Conservation (phyloP, 176 grass and related monocot species). For the Ampelocalamus luodianensis region DNA sequence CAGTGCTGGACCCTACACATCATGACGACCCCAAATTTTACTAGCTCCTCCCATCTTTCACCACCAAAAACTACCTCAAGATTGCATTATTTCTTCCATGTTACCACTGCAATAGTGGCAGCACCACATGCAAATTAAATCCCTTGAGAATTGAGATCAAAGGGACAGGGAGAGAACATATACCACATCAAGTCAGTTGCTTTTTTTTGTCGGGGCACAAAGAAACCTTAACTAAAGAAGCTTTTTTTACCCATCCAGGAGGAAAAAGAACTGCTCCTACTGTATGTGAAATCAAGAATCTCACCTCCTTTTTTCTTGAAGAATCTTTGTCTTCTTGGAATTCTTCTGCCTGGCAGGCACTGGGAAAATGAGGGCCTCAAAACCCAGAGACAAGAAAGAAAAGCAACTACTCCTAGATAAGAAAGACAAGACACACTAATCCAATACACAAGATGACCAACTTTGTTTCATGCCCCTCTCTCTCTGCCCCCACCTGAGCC, state of each 20-base stretch:
- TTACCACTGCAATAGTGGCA: not conserved
- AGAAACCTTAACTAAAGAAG: conserved; percentile 13
- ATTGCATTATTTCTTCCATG: conserved; percentile 33
- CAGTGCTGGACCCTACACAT: conserved; percentile 13
- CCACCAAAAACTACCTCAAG: conserved; percentile 30
- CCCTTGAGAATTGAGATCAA: conserved; percentile 16
- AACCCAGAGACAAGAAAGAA: conserved; percentile 30
- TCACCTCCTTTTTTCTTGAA: conserved; percentile 37
- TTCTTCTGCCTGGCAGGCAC: conserved; percentile 28
- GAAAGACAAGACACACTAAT: conserved; percentile 41
- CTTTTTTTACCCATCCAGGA: not conserved
- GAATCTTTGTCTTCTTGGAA: conserved; percentile 45
- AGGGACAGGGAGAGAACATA: conserved; percentile 11
- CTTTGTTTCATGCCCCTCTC: too few species aligned
- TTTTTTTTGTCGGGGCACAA: conserved; percentile 11
- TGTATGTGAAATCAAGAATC: conserved; percentile 40
- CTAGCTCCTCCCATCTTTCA: conserved; percentile 33
- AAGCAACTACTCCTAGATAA: conserved; percentile 24
- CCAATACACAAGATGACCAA: not conserved
- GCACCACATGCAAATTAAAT: conserved; percentile 33
- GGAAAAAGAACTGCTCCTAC: conserved; percentile 6
- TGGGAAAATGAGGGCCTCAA: conserved; percentile 38
- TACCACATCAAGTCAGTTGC: conserved; percentile 36
- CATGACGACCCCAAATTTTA: conserved; percentile 24
- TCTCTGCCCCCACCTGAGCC: not conserved